phyloP scores from a whole-genome alignment of 2,329 filamentous ascomycete species.

The Ramichloridium luteum region DNA sequence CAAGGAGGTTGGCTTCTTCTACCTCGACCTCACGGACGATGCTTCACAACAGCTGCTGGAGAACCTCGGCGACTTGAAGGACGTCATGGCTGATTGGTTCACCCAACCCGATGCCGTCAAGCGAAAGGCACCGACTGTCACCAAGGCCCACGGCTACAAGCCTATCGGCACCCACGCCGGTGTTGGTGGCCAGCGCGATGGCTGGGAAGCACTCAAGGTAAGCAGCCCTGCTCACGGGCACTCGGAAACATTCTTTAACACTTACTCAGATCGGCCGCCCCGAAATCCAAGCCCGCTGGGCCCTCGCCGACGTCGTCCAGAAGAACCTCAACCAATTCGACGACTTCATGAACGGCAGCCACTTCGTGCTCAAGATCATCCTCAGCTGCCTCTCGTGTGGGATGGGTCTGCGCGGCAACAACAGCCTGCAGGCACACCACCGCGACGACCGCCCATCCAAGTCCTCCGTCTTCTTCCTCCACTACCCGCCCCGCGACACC shows the following conservation, averaged over 20 bases:
- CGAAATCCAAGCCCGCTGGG: neutral
- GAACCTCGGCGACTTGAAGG: slow-evolving; percentile 1
- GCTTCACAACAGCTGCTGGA: neutral
- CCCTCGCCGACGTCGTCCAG: slow-evolving; percentile 1
- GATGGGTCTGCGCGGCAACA: slow-evolving; percentile 23
- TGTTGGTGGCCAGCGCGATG: slow-evolving; percentile 2
- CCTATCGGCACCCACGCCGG: slow-evolving; percentile 1
- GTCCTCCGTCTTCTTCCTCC: slow-evolving; percentile 43
- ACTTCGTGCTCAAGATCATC: slow-evolving; percentile 3
- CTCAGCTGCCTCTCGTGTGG: slow-evolving; percentile 7
- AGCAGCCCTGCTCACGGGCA: neutral
- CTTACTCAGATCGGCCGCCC: neutral
- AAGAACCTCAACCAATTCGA: slow-evolving; percentile 1
- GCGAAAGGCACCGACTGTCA: neutral
- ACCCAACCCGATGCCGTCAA: neutral
- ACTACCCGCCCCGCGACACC: slow-evolving; percentile 38
- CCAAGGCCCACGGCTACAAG: slow-evolving; percentile 1
- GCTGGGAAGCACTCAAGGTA: slow-evolving; percentile 1
- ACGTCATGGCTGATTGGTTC: slow-evolving; percentile 2
- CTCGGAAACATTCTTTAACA: neutral
- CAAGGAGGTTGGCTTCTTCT: slow-evolving; percentile 9
- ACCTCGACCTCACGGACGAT: slow-evolving; percentile 7
- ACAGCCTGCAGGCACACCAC: slow-evolving; percentile 37
- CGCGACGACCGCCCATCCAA: slow-evolving; percentile 40
- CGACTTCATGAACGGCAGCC: neutral